Evolutionary conservation across 306 rosid genomes (phyloP).

Genomic region (Canavalia ensiformis): DNA sequence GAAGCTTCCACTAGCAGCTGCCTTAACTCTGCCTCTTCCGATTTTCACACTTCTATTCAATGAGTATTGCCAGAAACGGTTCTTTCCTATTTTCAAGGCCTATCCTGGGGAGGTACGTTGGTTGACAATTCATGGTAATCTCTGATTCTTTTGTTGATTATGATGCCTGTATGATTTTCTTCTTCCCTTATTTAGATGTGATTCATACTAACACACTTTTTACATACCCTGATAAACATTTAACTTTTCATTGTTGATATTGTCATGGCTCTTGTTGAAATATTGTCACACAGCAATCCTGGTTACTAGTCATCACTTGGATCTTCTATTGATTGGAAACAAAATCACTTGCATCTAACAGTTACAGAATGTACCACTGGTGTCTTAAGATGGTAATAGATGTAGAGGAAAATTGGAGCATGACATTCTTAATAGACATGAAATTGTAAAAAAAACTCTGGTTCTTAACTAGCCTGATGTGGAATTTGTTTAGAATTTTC

Average conservation of each 20-base stretch:
- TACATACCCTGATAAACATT: not conserved
- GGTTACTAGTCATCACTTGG: not conserved
- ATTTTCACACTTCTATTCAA: conserved; percentile 83
- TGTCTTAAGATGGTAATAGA: not conserved
- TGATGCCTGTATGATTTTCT: conserved; percentile 11
- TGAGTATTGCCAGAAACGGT: conserved; percentile 77
- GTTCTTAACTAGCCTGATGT: not conserved
- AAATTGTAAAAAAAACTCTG: not conserved
- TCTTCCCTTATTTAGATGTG: not conserved
- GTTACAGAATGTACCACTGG: not conserved
- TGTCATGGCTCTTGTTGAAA: not conserved
- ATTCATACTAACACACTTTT: not conserved
- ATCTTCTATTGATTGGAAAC: not conserved
- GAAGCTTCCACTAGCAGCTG: conserved; percentile 72
- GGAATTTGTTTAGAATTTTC: not conserved
- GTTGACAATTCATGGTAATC: conserved; percentile 22
- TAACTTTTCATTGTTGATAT: conserved; percentile 6
- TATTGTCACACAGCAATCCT: not conserved
- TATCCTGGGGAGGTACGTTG: conserved; percentile 73
- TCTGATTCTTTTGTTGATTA: conserved; percentile 33
- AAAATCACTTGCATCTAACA: not conserved
- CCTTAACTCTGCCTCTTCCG: conserved; percentile 73
- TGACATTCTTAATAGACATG: not conserved
- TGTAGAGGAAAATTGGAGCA: not conserved
- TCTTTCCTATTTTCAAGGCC: conserved; percentile 70